A percentile compares a stretch with the other conserved stretches of the same genome.
Conservation (phyloP, 768 basidiomycete genomes). For the Strobilomyces confusus region DNA sequence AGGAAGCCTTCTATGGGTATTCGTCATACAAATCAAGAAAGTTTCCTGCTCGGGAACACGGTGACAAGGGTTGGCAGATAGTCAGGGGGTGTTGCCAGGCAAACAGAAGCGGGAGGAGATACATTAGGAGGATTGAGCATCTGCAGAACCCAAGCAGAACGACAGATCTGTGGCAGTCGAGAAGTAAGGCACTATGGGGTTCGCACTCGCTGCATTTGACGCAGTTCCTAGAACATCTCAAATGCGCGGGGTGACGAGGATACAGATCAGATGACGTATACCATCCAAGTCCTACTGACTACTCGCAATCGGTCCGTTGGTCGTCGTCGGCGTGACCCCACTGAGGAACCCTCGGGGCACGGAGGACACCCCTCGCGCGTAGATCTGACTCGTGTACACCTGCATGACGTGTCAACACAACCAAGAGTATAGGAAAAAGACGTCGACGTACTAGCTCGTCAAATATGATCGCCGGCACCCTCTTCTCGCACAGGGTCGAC, state of each 20-base stretch:
- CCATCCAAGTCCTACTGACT: slow-evolving; percentile 6
- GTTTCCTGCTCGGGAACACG: no score
- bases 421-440: not conserved
- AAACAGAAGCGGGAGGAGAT: no score
- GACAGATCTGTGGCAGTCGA: no score
- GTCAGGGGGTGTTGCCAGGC: no score
- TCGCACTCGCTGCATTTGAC: not conserved
- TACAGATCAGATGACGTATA: slow-evolving; percentile 13
- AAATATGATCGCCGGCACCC: slow-evolving; percentile 83
- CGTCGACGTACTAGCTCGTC: slow-evolving; percentile 76
- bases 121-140: no score
- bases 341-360: slow-evolving; percentile 58
- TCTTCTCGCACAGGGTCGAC: slow-evolving; percentile 77
- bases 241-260: not conserved
- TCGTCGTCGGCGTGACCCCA: slow-evolving; percentile 12
- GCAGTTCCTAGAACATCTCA: not conserved
- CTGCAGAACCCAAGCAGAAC: no score
- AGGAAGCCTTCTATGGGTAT: no score
- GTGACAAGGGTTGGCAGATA: no score
- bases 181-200: no score
- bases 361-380: slow-evolving; percentile 87
- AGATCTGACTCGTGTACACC: slow-evolving; percentile 80
- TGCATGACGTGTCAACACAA: slow-evolving; percentile 26
- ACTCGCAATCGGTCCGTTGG: slow-evolving; percentile 8
- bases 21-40: no score